Base-by-base conservation (phyloP, 345 rosid species). In the Eucalyptus decipiens region DNA sequence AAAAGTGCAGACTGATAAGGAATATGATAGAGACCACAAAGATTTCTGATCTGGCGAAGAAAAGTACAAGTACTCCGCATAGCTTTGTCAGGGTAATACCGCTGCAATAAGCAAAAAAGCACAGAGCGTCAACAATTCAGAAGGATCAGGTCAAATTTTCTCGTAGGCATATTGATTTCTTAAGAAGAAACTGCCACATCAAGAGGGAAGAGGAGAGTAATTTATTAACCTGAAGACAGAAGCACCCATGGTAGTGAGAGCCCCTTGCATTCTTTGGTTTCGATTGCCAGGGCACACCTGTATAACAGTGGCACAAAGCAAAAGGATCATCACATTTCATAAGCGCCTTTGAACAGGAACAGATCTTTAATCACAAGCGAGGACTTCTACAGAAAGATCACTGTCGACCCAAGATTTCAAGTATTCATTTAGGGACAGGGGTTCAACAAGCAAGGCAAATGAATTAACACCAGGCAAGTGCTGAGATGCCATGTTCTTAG, bases 41-140 rank as follows among this genome's bases (percentile, higher is more conserved):
- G 85, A 97, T 90, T 94, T 97, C 98, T 85, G 98, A 95, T 94
- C 94, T 95, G 86, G 99, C 92, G 87, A 97, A 97, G 95, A 89
- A 94, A 88, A 97, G 99, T 90, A 97, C 99, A 14, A 96, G 90
- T 80, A 97, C 98, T 91, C 99, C 99, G 42, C 95, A 96, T 85
- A 97, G 95, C 92, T 96, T 97, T n/a, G 98, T 97, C 88, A 97
- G 95, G 19, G 97, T 96, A 88, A 97, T 97, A 88, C 99, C 99
- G 89, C 98, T 97, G 97, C 86, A 91, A 90, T 89, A 88, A 86
- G 40, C 56, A 67, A 86, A 21, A 50, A 80, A 76, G 85, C 86
- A 50, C 28, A 87, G 40, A 65, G 62, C 26, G 3, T 76, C 47
- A 76, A 76, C 23, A 76, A 76, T 76, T 76, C 83, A 76, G 47